Conservation (phyloP, 2,329 filamentous ascomycete genomes). For the Geosmithia putterillii region DNA sequence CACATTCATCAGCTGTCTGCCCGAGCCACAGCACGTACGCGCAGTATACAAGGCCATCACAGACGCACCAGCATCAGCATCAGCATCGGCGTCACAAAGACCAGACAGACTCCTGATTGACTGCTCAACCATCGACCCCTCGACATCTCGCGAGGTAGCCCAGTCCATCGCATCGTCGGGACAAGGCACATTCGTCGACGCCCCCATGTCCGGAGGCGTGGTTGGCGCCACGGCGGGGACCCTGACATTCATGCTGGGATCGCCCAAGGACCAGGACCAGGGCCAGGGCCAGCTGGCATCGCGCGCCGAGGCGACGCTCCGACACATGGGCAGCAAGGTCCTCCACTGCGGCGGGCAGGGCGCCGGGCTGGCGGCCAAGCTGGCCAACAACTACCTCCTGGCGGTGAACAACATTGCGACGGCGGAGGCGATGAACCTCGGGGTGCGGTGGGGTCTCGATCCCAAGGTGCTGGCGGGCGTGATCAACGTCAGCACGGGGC, state of each 20-base stretch:
- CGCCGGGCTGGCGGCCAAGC: conserved; percentile 77
- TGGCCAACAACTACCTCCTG: conserved; percentile 94
- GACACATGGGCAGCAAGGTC: conserved; percentile 75
- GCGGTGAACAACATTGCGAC: conserved; percentile 80
- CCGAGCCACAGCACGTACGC: conserved; percentile 79
- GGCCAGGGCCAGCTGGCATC: conserved; percentile 47
- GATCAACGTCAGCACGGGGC: conserved; percentile 89
- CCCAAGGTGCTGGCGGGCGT: conserved; percentile 61
- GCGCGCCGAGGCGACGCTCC: conserved; percentile 50
- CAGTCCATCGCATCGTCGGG: conserved; percentile 49
- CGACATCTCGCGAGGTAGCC: conserved; percentile 69
- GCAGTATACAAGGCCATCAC: conserved; percentile 71
- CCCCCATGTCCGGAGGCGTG: conserved; percentile 93
- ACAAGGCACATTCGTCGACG: conserved; percentile 75
- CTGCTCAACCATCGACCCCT: conserved; percentile 90
- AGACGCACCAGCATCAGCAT: conserved; percentile 22
- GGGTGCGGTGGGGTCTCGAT: conserved; percentile 48
- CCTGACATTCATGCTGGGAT: conserved; percentile 89
- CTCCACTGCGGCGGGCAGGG: conserved; percentile 79
- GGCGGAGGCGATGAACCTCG: conserved; percentile 54
- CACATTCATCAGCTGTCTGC: conserved; percentile 77
- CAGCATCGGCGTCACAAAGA: conserved; percentile 31
- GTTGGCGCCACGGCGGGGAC: conserved; percentile 81
- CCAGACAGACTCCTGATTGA: conserved; percentile 76
- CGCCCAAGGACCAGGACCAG: background rate